Evolutionary conservation across 441 rosid species (phyloP).

Genomic region (Bocquillonia castaneifolia): DNA sequence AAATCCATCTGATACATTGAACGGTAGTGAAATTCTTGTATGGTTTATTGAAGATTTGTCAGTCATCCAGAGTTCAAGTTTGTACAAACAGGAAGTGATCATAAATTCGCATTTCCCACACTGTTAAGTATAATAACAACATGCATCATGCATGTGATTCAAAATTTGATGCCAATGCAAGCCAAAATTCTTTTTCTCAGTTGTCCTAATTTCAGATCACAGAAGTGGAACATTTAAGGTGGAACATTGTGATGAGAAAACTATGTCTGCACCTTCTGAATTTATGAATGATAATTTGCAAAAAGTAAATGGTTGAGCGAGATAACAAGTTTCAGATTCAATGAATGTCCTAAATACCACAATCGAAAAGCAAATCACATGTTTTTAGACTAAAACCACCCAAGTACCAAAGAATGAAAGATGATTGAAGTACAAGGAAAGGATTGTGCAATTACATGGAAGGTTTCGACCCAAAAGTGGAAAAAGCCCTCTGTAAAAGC

Average conservation of each 20-base stretch:
- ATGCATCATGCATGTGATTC: neutral
- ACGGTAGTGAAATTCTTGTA: neutral
- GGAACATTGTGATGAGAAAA: neutral
- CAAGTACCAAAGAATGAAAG: neutral
- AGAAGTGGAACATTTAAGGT: neutral
- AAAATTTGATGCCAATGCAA: neutral
- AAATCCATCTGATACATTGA: too few species aligned
- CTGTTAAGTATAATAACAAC: neutral
- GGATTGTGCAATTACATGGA: slow-evolving; percentile 53
- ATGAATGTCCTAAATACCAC: neutral
- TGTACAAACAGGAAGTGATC: neutral
- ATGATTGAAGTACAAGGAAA: slow-evolving; percentile 16
- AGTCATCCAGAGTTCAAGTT: neutral
- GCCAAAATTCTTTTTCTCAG: neutral
- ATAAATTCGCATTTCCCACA: neutral
- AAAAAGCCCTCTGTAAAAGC: slow-evolving; percentile 55
- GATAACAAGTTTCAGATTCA: slow-evolving; percentile 2
- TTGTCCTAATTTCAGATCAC: neutral
- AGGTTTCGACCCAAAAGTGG: slow-evolving; percentile 65
- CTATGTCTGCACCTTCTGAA: neutral
- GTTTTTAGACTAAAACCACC: neutral
- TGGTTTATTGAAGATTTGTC: neutral
- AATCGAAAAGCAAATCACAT: slow-evolving; percentile 1
- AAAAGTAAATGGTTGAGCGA: neutral
- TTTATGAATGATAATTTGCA: neutral